phyloP scores from a whole-genome alignment of 495 filamentous ascomycete genomes.

The Halenospora varia region DNA sequence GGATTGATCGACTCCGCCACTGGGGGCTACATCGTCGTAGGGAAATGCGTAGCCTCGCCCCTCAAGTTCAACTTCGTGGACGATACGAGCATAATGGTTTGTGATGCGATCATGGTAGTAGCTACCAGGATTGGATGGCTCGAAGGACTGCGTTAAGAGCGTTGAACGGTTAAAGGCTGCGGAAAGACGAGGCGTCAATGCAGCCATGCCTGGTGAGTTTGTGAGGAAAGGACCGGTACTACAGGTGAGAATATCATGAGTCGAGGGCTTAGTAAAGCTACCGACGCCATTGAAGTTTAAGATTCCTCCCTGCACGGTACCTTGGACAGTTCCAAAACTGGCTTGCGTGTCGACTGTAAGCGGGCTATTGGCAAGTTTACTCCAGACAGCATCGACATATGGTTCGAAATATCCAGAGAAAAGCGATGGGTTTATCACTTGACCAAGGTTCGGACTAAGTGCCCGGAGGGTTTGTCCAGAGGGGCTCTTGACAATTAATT shows the following conservation, averaged over 20 bases:
- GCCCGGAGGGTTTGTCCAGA: conserved; percentile 53
- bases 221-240: conserved; percentile 58
- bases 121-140: conserved; percentile 45
- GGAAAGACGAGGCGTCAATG: conserved; percentile 53
- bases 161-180: conserved; percentile 69
- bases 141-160: conserved; percentile 41
- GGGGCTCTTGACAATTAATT: conserved; percentile 50
- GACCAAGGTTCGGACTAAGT: conserved; percentile 64
- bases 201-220: conserved; percentile 33
- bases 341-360: conserved; percentile 13
- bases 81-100: conserved; percentile 67
- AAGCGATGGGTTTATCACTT: conserved; percentile 49
- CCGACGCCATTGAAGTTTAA: conserved; percentile 48
- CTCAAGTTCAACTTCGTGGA: conserved; percentile 58
- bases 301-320: conserved; percentile 32
- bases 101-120: conserved; percentile 56
- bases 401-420: conserved; percentile 59
- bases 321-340: conserved; percentile 39
- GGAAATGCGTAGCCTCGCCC: conserved; percentile 69
- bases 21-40: conserved; percentile 68
- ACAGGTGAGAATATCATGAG: conserved; percentile 65
- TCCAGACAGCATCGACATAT: conserved; percentile 65
- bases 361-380: conserved; percentile 33
- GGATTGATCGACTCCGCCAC: conserved; percentile 52
- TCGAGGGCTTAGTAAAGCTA: conserved; percentile 51